Percentiles rank a stretch among this genome's conserved stretches.
These are phyloP conservation scores for Forsythia suspensa DNA, from an alignment of 257 asterid genomes.

Conservation along the genomic window DNA sequence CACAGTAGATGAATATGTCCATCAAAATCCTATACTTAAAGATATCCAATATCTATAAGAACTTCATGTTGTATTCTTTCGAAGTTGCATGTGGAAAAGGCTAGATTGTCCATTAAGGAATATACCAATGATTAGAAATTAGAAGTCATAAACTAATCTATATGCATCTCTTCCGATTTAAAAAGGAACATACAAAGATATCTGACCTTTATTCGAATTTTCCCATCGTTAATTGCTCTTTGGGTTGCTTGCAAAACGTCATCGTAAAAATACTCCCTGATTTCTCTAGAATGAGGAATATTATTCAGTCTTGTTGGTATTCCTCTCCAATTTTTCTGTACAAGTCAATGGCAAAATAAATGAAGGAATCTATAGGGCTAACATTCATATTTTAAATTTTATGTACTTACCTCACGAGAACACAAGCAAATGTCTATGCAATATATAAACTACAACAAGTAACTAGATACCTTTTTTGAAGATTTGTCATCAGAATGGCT, in stretches of 20 bases:
- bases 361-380: conserved; percentile 16
- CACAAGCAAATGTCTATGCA: conserved; percentile 12
- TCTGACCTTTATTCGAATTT: conserved; percentile 79
- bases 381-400: conserved; percentile 4
- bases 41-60: neutral
- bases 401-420: neutral
- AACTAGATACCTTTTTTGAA: conserved; percentile 48
- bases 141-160: conserved; percentile 5
- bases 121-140: neutral
- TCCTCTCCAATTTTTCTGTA: conserved; percentile 87
- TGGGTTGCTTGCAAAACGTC: conserved; percentile 86
- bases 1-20: conserved; percentile 2
- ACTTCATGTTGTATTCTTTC: neutral
- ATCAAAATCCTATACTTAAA: neutral
- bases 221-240: conserved; percentile 78
- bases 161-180: conserved; percentile 11
- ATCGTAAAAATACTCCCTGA: conserved; percentile 80
- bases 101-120: neutral
- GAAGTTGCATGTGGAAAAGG: neutral
- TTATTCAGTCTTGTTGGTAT: conserved; percentile 90
- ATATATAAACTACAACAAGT: neutral
- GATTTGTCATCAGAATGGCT: conserved; percentile 32
- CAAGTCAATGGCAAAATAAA: conserved; percentile 27
- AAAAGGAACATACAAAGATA: conserved; percentile 12
- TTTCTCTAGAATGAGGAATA: conserved; percentile 97